These are phyloP conservation scores for Polyporus arcularius DNA, from an alignment of 768 basidiomycete genomes.

Conservation along the genomic window DNA sequence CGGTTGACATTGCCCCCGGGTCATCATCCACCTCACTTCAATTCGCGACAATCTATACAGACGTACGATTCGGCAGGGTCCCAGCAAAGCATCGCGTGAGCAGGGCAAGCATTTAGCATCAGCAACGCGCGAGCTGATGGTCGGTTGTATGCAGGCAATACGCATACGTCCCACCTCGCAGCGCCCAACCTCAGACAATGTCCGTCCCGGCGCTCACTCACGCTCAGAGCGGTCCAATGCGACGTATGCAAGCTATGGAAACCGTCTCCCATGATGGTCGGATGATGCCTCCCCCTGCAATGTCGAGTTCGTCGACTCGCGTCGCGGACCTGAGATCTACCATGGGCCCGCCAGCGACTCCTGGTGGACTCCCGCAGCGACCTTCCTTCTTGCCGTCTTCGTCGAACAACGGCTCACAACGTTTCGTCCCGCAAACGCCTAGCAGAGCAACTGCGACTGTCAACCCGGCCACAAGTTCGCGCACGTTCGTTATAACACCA, in stretches of 20 bases:
- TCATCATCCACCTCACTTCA: constrained; percentile 52
- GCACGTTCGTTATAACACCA: constrained; percentile 20
- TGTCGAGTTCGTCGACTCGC: constrained; percentile 8
- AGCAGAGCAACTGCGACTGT: neutral
- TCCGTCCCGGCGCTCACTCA: constrained; percentile 39
- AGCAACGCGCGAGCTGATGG: neutral
- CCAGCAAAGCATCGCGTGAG: constrained; percentile 15
- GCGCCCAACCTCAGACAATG: constrained; percentile 38
- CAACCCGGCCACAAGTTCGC: neutral
- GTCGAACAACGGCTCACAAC: constrained; percentile 12
- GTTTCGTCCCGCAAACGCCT: constrained; percentile 16
- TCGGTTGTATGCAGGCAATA: constrained; percentile 56
- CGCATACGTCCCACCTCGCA: constrained; percentile 57
- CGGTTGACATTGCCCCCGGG: constrained; percentile 68
- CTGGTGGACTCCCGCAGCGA: constrained; percentile 28
- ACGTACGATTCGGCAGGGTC: neutral
- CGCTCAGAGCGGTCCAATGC: constrained; percentile 43
- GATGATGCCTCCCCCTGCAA: constrained; percentile 34
- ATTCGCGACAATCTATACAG: constrained; percentile 24
- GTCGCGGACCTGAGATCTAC: constrained; percentile 17
- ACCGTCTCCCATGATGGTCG: neutral
- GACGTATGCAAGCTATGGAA: constrained; percentile 33
- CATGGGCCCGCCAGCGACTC: constrained; percentile 60
- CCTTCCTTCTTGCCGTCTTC: constrained; percentile 27
- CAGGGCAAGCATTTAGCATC: neutral